These are phyloP conservation scores for Bidens hawaiensis DNA, from an alignment of 140 eudicot species.

Conservation along the genomic window DNA sequence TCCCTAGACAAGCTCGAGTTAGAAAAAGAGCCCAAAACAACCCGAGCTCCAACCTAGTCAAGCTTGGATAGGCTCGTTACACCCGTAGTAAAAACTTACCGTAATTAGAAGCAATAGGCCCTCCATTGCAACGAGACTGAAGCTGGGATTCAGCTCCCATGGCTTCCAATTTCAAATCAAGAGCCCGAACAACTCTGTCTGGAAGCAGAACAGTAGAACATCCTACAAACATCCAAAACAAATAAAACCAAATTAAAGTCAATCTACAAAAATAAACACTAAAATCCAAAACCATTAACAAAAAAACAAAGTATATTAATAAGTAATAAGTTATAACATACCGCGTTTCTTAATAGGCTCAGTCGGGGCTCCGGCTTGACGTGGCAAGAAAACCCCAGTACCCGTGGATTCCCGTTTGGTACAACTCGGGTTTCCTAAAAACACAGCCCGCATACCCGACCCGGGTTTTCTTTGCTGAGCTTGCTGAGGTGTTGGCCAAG, in stretches of 20 bases:
- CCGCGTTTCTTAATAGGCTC: slow-evolving; percentile 65
- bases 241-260: slow-evolving; percentile 5
- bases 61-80: too few relatives aligned
- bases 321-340: background rate
- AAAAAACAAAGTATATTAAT: background rate
- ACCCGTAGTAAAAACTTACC: too few relatives aligned
- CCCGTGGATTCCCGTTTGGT: slow-evolving; percentile 65
- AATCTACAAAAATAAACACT: too few relatives aligned
- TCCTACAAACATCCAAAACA: slow-evolving; percentile 19
- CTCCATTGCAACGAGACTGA: slow-evolving; percentile 35
- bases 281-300: too few relatives aligned
- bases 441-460: slow-evolving; percentile 68
- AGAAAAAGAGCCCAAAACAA: too few relatives aligned
- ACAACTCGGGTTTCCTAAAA: slow-evolving; percentile 50
- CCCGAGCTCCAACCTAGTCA: too few relatives aligned
- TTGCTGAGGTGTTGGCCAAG: slow-evolving; percentile 71
- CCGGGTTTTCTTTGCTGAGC: slow-evolving; percentile 40
- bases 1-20: too few relatives aligned
- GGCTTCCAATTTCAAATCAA: slow-evolving; percentile 52
- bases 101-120: slow-evolving; percentile 16
- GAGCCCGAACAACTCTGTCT: slow-evolving; percentile 69
- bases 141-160: slow-evolving; percentile 34
- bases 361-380: slow-evolving; percentile 52
- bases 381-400: slow-evolving; percentile 86
- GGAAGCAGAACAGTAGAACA: slow-evolving; percentile 69